These are phyloP conservation scores for Torulaspora gathmanii DNA, from an alignment of 805 yeast genomes.

Conservation along the genomic window DNA sequence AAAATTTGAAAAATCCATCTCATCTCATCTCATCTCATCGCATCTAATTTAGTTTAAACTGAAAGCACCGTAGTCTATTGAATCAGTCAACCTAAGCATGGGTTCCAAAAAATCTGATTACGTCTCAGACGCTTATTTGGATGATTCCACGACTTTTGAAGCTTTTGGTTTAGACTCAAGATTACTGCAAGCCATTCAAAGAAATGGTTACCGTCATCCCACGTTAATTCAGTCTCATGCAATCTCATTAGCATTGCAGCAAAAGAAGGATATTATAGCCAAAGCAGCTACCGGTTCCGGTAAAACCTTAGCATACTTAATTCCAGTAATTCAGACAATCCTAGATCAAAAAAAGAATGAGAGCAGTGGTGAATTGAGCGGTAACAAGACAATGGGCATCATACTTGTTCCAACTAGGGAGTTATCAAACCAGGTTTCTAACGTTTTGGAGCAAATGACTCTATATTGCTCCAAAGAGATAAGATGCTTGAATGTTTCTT, in stretches of 20 bases:
- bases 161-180: conserved; percentile 78
- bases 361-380: conserved; percentile 17
- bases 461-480: conserved; percentile 66
- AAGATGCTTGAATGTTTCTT: conserved; percentile 56
- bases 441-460: conserved; percentile 63
- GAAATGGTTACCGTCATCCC: conserved; percentile 76
- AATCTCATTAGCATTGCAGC: conserved; percentile 86
- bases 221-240: conserved; percentile 87
- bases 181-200: conserved; percentile 74
- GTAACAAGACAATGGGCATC: conserved; percentile 47
- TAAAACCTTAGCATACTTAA: conserved; percentile 83
- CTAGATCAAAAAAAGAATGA: conserved; percentile 41
- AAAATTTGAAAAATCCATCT: conserved; percentile 12
- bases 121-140: conserved; percentile 65
- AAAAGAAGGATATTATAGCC: conserved; percentile 87
- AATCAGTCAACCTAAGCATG: background rate
- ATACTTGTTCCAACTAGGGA: conserved; percentile 92
- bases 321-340: conserved; percentile 80
- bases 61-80: background rate
- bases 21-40: conserved; percentile 31
- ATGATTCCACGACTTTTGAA: conserved; percentile 66
- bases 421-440: conserved; percentile 76
- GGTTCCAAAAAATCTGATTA: conserved; percentile 28
- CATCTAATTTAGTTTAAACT: conserved; percentile 12
- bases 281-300: conserved; percentile 96